These are phyloP conservation scores for Elongisporangium undulatum DNA, from an alignment of 352 stramenopile species.

Conservation along the genomic window DNA sequence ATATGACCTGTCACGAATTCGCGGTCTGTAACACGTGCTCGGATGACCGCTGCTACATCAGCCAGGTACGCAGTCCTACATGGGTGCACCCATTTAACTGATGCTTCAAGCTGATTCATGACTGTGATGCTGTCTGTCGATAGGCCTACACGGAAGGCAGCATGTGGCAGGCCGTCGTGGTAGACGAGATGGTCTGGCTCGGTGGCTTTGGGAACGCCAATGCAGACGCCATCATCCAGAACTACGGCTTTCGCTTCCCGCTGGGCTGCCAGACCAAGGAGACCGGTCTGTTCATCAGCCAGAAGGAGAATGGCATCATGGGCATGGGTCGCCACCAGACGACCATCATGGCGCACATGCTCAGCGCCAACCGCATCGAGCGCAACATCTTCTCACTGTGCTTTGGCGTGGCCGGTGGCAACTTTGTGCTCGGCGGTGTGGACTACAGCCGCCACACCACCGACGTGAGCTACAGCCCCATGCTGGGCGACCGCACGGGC, in stretches of 20 bases:
- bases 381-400: conserved; percentile 82
- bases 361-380: conserved; percentile 40
- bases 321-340: conserved; percentile 61
- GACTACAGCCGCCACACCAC: conserved; percentile 72
- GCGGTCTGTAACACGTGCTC: conserved; percentile 45
- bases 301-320: conserved; percentile 91
- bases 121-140: neutral
- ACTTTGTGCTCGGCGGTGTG: conserved; percentile 74
- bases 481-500: conserved; percentile 36
- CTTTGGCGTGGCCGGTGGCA: conserved; percentile 59
- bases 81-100: neutral
- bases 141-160: conserved; percentile 79
- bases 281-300: conserved; percentile 79
- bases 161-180: conserved; percentile 78
- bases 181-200: conserved; percentile 80
- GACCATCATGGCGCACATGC: conserved; percentile 72
- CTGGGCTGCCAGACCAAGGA: conserved; percentile 81
- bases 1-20: conserved; percentile 55
- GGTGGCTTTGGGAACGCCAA: conserved; percentile 49
- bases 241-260: conserved; percentile 71
- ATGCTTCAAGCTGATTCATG: neutral
- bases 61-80: conserved; percentile 41
- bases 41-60: conserved; percentile 66
- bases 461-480: conserved; percentile 57
- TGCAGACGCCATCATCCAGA: conserved; percentile 40